phyloP scores from a whole-genome alignment of 2,329 filamentous ascomycete genomes.

The Aspergillus thermomutatus region DNA sequence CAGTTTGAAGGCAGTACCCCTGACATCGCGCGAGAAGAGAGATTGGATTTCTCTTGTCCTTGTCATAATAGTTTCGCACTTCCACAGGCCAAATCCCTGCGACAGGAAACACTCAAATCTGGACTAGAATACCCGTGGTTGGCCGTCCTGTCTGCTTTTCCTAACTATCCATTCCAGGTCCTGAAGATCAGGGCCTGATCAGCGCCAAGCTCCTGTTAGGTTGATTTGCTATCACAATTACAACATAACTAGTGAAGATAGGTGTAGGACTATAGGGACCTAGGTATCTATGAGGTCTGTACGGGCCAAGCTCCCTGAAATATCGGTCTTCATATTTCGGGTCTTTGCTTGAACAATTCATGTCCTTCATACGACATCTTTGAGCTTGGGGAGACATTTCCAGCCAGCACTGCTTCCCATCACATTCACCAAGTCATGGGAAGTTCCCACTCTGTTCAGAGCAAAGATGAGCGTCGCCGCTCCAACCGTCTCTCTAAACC shows the following conservation, averaged over 20 bases:
- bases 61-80: not conserved
- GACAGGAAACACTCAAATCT: not conserved
- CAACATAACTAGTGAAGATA: not conserved
- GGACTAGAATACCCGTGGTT: not conserved
- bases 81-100: not conserved
- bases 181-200: not conserved
- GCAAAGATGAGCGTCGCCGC: slow-evolving; percentile 30
- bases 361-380: slow-evolving; percentile 2
- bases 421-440: slow-evolving; percentile 29
- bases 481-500: slow-evolving; percentile 38
- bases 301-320: not conserved
- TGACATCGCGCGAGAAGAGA: not conserved
- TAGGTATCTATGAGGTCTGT: too few species aligned
- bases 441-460: slow-evolving; percentile 32
- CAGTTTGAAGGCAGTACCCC: not conserved
- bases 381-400: slow-evolving; percentile 10
- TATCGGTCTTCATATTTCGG: not conserved
- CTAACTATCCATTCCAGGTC: not conserved
- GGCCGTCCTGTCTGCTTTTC: not conserved
- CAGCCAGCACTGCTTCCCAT: slow-evolving; percentile 10
- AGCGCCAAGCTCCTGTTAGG: not conserved
- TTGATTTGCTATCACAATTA: not conserved
- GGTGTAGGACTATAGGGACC: not conserved
- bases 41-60: not conserved
- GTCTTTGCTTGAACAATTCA: not conserved